Evolutionary conservation across 208 protist species (phyloP).

Genomic region (Tritrichomonas musculus): DNA sequence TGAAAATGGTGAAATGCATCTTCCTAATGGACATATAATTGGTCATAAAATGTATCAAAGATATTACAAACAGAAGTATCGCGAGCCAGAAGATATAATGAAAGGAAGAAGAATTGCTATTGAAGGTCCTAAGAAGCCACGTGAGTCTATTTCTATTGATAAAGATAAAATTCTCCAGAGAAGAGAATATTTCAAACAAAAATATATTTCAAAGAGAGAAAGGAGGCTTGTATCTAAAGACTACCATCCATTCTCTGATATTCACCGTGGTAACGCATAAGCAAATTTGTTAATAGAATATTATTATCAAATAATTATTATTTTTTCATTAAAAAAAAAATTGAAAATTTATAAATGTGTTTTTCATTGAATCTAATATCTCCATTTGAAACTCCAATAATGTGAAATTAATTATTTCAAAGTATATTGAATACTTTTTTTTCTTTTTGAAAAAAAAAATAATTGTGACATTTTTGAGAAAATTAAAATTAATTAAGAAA

Average conservation of each 20-base stretch:
- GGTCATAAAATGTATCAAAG: not conserved
- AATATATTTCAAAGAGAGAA: not conserved
- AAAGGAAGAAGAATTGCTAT: not conserved
- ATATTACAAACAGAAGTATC: slow-evolving; percentile 4
- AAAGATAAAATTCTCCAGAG: not conserved
- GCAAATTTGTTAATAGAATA: too few relatives aligned
- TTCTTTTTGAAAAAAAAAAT: too few relatives aligned
- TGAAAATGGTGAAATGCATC: not conserved
- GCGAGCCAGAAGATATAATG: not conserved
- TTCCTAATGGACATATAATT: not conserved
- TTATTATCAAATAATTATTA: too few relatives aligned
- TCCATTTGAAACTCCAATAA: too few relatives aligned
- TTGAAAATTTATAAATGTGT: too few relatives aligned
- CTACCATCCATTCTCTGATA: slow-evolving; percentile 35
- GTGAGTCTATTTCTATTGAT: not conserved
- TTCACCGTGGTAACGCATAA: slow-evolving; percentile 26
- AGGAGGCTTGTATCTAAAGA: not conserved
- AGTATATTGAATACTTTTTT: too few relatives aligned
- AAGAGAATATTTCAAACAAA: slow-evolving; percentile 12
- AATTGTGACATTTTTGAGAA: too few relatives aligned
- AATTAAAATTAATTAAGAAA: too few relatives aligned
- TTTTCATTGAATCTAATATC: too few relatives aligned
- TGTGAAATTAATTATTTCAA: too few relatives aligned
- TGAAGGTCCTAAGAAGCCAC: not conserved
- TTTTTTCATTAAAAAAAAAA: too few relatives aligned